phyloP scores from a whole-genome alignment of 2,329 filamentous ascomycete species.

The Alternaria panax region DNA sequence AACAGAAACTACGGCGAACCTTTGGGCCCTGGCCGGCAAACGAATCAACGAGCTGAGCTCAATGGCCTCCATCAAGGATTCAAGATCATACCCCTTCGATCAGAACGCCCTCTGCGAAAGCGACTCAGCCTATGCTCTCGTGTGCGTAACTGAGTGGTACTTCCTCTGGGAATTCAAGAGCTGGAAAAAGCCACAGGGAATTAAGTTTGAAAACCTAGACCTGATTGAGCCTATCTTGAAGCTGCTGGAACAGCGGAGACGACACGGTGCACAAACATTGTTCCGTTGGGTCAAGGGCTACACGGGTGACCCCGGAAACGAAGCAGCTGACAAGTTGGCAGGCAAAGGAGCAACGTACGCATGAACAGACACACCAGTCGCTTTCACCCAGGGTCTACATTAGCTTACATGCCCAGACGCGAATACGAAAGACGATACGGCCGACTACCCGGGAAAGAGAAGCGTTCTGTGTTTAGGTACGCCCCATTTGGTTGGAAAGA shows the following conservation, averaged over 20 bases:
- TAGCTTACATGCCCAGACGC: too few relatives aligned
- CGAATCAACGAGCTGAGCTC: slow-evolving; percentile 90
- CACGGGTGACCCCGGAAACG: slow-evolving; percentile 72
- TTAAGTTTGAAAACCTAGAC: too few relatives aligned
- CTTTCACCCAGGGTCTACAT: too few relatives aligned
- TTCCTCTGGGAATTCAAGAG: too few relatives aligned
- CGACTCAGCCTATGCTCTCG: not conserved
- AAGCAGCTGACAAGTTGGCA: slow-evolving; percentile 79
- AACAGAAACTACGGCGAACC: too few relatives aligned
- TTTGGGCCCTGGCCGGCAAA: slow-evolving; percentile 79
- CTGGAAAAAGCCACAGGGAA: not conserved
- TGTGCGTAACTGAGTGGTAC: not conserved
- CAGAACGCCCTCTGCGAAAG: not conserved
- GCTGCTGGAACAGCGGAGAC: slow-evolving; percentile 49
- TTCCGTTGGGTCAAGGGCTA: slow-evolving; percentile 93
- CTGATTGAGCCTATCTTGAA: not conserved
- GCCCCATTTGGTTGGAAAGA: too few relatives aligned
- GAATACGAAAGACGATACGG: too few relatives aligned
- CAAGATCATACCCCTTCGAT: not conserved
- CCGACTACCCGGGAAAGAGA: too few relatives aligned
- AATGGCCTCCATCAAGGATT: slow-evolving; percentile 70
- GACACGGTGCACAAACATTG: slow-evolving; percentile 60
- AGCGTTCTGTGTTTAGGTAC: too few relatives aligned
- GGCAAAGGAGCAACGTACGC: slow-evolving; percentile 66
- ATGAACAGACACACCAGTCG: too few relatives aligned